These are phyloP conservation scores for Colletotrichum zoysiae DNA, from an alignment of 2,329 filamentous ascomycete genomes.

Conservation along the genomic window DNA sequence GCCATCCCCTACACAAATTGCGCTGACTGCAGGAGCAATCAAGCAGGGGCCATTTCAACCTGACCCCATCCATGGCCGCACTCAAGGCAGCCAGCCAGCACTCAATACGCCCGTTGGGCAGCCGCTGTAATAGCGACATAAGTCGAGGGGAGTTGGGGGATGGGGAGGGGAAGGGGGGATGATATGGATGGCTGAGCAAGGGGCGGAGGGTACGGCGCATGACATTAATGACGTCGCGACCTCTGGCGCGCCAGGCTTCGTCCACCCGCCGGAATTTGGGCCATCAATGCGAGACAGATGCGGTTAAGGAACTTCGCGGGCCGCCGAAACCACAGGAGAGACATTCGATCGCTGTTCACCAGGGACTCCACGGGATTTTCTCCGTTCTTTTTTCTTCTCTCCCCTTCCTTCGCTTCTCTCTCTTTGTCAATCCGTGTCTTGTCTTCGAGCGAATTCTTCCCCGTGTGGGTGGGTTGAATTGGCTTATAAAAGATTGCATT, in stretches of 20 bases:
- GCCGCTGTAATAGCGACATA: not conserved
- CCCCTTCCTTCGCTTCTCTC: not conserved
- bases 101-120: not conserved
- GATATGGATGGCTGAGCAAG: constrained; percentile 1
- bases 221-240: constrained; percentile 38
- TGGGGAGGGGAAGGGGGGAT: not conserved
- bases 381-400: not conserved
- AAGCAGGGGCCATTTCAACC: constrained; percentile 7
- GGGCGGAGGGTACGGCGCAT: constrained; percentile 1
- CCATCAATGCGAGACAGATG: constrained; percentile 40
- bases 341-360: constrained; percentile 20
- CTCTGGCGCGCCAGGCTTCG: constrained; percentile 29
- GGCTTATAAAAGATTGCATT: constrained; percentile 3
- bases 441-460: not conserved
- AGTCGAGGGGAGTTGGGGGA: not conserved
- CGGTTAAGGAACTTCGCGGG: constrained; percentile 28
- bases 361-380: constrained; percentile 15
- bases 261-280: constrained; percentile 10
- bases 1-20: not conserved
- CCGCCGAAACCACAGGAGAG: constrained; percentile 12
- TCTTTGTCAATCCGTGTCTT: too few relatives aligned
- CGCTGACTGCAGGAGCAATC: not conserved
- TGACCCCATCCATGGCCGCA: not conserved
- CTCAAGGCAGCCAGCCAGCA: not conserved
- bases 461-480: not conserved